These are phyloP conservation scores for Carex cristatella DNA, from an alignment of 176 grass and related monocot species.

Conservation along the genomic window DNA sequence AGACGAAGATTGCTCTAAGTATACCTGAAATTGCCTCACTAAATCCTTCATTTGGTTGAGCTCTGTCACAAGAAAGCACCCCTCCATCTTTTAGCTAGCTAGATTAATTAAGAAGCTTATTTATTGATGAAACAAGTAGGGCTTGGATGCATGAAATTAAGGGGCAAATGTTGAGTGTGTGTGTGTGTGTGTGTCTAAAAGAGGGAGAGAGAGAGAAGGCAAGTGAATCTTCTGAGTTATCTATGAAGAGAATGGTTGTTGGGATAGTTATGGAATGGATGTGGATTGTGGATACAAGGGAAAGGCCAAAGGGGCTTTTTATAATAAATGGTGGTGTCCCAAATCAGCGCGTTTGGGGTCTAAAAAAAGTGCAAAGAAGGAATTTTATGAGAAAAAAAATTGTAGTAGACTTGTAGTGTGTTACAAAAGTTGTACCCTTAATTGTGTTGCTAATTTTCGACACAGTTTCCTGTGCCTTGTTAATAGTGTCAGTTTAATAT, in stretches of 20 bases:
- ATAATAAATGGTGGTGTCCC: background rate
- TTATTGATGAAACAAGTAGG: background rate
- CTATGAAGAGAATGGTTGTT: constrained; percentile 22
- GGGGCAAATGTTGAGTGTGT: background rate
- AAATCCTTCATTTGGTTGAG: constrained; percentile 45
- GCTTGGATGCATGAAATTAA: background rate
- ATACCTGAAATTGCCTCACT: constrained; percentile 46
- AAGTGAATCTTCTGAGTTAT: background rate
- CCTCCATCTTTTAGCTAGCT: background rate
- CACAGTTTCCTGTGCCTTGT: background rate
- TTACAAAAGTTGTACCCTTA: background rate
- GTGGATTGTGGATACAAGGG: constrained; percentile 1
- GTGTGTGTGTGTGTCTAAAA: background rate
- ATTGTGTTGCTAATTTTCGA: background rate
- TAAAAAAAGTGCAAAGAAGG: background rate
- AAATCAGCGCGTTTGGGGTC: constrained; percentile 9
- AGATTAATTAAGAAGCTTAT: constrained; percentile 31
- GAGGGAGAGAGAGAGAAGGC: background rate
- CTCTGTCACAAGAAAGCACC: constrained; percentile 42
- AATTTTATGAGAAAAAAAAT: background rate
- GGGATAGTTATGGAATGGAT: constrained; percentile 26
- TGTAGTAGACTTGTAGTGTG: background rate
- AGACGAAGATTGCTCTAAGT: constrained; percentile 13
- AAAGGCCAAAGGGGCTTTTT: background rate
- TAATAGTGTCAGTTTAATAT: background rate